Percentiles rank a stretch among this genome's conserved stretches.
Conservation (phyloP, 768 basidiomycete genomes). For the Suillus luteus region DNA sequence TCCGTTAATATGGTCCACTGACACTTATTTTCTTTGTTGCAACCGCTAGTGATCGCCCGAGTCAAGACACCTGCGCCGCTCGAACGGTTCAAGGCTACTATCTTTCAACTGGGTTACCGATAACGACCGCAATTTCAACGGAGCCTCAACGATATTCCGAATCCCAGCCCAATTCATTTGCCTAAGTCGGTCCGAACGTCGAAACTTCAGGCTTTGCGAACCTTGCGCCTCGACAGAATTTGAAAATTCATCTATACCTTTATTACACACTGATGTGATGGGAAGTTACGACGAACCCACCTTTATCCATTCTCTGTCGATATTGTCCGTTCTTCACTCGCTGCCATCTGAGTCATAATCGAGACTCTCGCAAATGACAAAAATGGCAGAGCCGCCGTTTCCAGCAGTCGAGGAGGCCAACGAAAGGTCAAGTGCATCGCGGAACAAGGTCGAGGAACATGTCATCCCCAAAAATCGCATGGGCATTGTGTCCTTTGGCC, state of each 20-base stretch:
- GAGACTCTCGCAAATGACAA: slow-evolving; percentile 2
- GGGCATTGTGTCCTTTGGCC: slow-evolving; percentile 43
- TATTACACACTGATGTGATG: background rate
- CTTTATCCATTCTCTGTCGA: background rate
- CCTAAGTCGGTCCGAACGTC: background rate
- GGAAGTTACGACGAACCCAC: background rate
- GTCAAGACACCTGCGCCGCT: background rate
- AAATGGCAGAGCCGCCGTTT: background rate
- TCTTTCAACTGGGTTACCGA: background rate
- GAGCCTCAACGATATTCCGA: background rate
- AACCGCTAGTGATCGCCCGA: background rate
- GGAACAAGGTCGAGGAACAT: slow-evolving; percentile 43
- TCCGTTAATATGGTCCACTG: background rate
- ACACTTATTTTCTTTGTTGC: background rate
- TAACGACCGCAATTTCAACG: background rate
- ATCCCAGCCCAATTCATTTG: background rate
- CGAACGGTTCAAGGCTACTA: too few species aligned
- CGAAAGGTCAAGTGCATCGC: slow-evolving; percentile 33
- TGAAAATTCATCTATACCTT: background rate
- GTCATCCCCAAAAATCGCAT: slow-evolving; percentile 45
- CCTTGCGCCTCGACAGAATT: background rate
- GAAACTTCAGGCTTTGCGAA: background rate
- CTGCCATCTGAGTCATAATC: background rate
- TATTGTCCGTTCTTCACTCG: background rate
- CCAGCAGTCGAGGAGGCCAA: slow-evolving; percentile 10